phyloP scores from a whole-genome alignment of 768 basidiomycete species.

The Serendipita sp. region DNA sequence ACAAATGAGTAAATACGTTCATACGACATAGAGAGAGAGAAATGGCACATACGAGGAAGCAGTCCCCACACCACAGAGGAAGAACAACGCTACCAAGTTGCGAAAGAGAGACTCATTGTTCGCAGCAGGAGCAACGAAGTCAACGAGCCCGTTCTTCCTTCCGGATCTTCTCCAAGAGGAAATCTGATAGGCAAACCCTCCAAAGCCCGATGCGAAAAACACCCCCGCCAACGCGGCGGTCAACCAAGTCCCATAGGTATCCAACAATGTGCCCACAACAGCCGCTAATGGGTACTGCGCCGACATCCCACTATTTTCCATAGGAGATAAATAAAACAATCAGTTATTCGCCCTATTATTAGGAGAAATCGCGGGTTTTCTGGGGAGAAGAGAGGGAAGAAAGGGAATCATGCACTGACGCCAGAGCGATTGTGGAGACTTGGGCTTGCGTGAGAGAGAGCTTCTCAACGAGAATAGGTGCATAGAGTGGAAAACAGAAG shows the following conservation, averaged over 20 bases:
- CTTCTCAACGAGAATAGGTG: constrained; percentile 42
- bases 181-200: constrained; percentile 47
- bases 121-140: too few relatives aligned
- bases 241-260: constrained; percentile 47
- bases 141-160: too few relatives aligned
- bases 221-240: constrained; percentile 49
- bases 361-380: constrained; percentile 2
- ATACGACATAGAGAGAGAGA: too few relatives aligned
- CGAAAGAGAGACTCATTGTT: constrained; percentile 32
- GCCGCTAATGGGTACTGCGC: constrained; percentile 69
- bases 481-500: constrained; percentile 62
- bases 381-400: neutral
- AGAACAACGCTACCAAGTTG: constrained; percentile 40
- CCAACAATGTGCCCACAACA: constrained; percentile 51
- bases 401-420: constrained; percentile 31
- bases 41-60: constrained; percentile 49
- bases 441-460: constrained; percentile 60
- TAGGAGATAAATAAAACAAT: too few relatives aligned
- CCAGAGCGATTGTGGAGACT: constrained; percentile 59
- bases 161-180: constrained; percentile 25
- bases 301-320: constrained; percentile 66
- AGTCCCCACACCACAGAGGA: constrained; percentile 49
- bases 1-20: neutral
- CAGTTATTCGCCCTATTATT: too few relatives aligned
- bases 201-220: constrained; percentile 45